phyloP scores from a whole-genome alignment of 1,284 basidiomycete species.

The Microbotryomycetes sp. region DNA sequence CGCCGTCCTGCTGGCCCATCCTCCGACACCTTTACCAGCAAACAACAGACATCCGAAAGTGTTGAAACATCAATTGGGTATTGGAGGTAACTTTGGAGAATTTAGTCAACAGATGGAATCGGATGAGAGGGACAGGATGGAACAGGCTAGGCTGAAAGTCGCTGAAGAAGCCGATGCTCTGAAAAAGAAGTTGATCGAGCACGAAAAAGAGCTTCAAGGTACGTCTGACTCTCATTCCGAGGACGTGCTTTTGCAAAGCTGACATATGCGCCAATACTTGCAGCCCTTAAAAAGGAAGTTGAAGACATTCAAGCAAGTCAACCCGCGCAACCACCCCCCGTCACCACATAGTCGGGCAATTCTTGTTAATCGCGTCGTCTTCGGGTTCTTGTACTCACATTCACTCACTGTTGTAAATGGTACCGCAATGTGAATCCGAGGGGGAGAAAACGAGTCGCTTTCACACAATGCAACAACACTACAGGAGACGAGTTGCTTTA shows the following conservation, averaged over 20 bases:
- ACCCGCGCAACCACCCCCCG: too few relatives aligned
- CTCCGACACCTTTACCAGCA: constrained; percentile 68
- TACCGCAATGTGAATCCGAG: too few relatives aligned
- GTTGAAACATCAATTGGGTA: constrained; percentile 14
- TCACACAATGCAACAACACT: too few relatives aligned
- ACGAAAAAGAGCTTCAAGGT: constrained; percentile 36
- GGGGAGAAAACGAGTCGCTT: too few relatives aligned
- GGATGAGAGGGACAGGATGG: constrained; percentile 72
- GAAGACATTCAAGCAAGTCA: constrained; percentile 18
- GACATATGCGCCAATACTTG: background rate
- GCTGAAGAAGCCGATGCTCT: constrained; percentile 39
- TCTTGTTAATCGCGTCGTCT: too few relatives aligned
- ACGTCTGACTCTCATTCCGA: background rate
- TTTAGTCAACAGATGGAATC: constrained; percentile 74
- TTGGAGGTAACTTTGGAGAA: constrained; percentile 46
- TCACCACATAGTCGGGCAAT: too few relatives aligned
- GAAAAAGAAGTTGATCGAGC: constrained; percentile 36
- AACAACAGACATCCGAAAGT: constrained; percentile 38
- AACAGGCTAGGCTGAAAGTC: constrained; percentile 64
- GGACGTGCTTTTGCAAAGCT: background rate
- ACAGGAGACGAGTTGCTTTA: too few relatives aligned
- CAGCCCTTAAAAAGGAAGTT: constrained; percentile 20
- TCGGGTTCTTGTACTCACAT: too few relatives aligned
- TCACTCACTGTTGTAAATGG: too few relatives aligned
- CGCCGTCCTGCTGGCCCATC: constrained; percentile 67